phyloP scores from a whole-genome alignment of 176 grass and related monocot species.

The Urochloa ruziziensis region DNA sequence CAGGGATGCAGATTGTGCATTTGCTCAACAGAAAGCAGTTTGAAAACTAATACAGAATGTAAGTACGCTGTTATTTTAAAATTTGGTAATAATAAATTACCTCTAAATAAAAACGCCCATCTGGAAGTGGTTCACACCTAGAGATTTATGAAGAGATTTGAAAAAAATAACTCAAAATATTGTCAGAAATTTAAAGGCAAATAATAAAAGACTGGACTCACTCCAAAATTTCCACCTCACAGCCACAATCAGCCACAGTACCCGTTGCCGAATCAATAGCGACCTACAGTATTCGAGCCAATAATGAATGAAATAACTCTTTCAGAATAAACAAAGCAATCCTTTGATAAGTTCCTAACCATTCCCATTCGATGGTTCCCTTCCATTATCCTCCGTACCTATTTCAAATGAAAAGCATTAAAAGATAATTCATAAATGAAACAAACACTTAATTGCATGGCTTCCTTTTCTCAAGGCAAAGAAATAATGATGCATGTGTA shows the following conservation, averaged over 20 bases:
- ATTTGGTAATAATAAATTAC: slow-evolving; percentile 36
- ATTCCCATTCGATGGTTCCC: slow-evolving; percentile 99
- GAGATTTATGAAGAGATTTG: slow-evolving; percentile 30
- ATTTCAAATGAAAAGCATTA: slow-evolving; percentile 18
- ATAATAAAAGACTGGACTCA: slow-evolving; percentile 50
- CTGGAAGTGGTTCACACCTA: slow-evolving; percentile 95
- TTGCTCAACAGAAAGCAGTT: background rate
- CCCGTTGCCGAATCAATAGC: slow-evolving; percentile 84
- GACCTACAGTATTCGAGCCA: slow-evolving; percentile 56
- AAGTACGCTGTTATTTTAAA: slow-evolving; percentile 5
- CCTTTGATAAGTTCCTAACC: slow-evolving; percentile 40
- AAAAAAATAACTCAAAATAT: slow-evolving; percentile 20
- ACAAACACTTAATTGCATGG: background rate
- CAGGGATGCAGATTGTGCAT: background rate
- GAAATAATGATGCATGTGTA: background rate
- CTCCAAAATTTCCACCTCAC: slow-evolving; percentile 99
- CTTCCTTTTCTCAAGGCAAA: background rate
- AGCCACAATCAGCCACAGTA: slow-evolving; percentile 87
- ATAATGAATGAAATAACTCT: slow-evolving; percentile 17
- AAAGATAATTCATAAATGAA: slow-evolving; percentile 25
- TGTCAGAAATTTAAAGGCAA: slow-evolving; percentile 15
- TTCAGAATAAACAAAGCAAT: slow-evolving; percentile 21
- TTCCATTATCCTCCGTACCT: slow-evolving; percentile 99
- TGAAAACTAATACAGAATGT: slow-evolving; percentile 9
- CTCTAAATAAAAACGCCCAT: slow-evolving; percentile 95